phyloP scores from a whole-genome alignment of 805 yeast genomes.

The Myxozyma nipponensis region DNA sequence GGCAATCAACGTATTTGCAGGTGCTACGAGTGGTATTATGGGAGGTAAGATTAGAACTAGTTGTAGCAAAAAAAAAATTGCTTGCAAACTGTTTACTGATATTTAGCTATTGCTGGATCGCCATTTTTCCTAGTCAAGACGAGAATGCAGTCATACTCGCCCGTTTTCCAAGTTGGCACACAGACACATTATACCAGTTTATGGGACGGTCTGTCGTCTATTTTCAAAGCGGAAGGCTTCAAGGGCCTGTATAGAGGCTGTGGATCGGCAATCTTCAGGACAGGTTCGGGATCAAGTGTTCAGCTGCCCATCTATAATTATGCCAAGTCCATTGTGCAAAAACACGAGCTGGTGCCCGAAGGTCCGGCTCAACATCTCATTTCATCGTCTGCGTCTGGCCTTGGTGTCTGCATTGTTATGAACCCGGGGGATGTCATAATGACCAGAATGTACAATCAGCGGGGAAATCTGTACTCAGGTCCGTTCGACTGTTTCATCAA shows the following conservation, averaged over 20 bases:
- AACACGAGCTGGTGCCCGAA: slow-evolving; percentile 51
- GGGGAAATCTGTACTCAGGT: slow-evolving; percentile 67
- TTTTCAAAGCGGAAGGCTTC: slow-evolving; percentile 66
- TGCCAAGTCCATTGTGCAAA: slow-evolving; percentile 60
- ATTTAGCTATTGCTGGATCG: slow-evolving; percentile 50
- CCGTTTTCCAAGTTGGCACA: slow-evolving; percentile 68
- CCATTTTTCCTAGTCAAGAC: slow-evolving; percentile 92
- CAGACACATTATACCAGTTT: slow-evolving; percentile 81
- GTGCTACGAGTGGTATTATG: slow-evolving; percentile 54
- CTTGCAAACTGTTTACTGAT: neutral
- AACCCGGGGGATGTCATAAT: slow-evolving; percentile 96
- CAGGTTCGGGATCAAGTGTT: slow-evolving; percentile 93
- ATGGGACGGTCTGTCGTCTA: slow-evolving; percentile 60
- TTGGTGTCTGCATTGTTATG: slow-evolving; percentile 93
- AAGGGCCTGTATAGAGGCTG: slow-evolving; percentile 83
- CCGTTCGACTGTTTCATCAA: slow-evolving; percentile 86
- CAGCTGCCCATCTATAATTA: slow-evolving; percentile 88
- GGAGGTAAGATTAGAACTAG: slow-evolving; percentile 44
- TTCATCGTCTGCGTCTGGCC: slow-evolving; percentile 75
- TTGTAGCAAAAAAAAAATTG: neutral
- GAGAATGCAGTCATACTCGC: slow-evolving; percentile 91
- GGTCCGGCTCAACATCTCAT: slow-evolving; percentile 68
- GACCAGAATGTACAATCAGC: slow-evolving; percentile 93
- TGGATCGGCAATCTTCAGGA: slow-evolving; percentile 89
- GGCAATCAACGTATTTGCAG: slow-evolving; percentile 68